A percentile compares a stretch with the other conserved stretches of the same genome.
Evolutionary conservation across 108 stramenopile genomes (phyloP).

Genomic region (Skeletonema potamos): DNA sequence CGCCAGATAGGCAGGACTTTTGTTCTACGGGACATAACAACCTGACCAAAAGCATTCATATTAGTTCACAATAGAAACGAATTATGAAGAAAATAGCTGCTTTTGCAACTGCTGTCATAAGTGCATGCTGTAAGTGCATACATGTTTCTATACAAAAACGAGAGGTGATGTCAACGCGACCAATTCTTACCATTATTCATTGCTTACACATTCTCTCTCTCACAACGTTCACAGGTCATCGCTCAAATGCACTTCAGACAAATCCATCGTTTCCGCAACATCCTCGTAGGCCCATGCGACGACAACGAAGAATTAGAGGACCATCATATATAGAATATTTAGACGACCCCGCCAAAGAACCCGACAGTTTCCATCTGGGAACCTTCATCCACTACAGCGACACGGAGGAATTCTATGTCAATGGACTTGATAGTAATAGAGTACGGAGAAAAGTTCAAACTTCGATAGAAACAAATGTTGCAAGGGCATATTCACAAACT

Average conservation of each 20-base stretch:
- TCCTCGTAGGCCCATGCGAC: not conserved
- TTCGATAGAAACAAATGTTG: slow-evolving; percentile 12
- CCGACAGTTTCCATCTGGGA: slow-evolving; percentile 15
- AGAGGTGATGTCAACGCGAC: not conserved
- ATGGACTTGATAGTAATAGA: slow-evolving; percentile 2
- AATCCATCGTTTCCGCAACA: slow-evolving; percentile 13
- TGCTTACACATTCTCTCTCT: not conserved
- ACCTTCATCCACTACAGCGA: not conserved
- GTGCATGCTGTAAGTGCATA: slow-evolving; percentile 22
- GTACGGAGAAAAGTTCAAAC: slow-evolving; percentile 19
- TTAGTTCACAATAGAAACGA: not conserved
- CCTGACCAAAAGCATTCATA: not conserved
- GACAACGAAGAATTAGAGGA: slow-evolving; percentile 1
- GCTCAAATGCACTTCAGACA: slow-evolving; percentile 17
- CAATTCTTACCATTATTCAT: not conserved
- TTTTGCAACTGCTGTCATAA: slow-evolving; percentile 2
- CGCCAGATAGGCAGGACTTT: not conserved
- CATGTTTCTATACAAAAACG: not conserved
- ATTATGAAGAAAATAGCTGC: slow-evolving; percentile 5
- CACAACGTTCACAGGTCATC: not conserved
- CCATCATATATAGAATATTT: slow-evolving; percentile 6
- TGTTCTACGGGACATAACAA: not conserved
- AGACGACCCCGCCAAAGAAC: not conserved
- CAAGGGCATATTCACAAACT: slow-evolving; percentile 1
- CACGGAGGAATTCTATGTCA: slow-evolving; percentile 6